phyloP scores from a whole-genome alignment of 352 stramenopile genomes.

The Pythium aquatile region DNA sequence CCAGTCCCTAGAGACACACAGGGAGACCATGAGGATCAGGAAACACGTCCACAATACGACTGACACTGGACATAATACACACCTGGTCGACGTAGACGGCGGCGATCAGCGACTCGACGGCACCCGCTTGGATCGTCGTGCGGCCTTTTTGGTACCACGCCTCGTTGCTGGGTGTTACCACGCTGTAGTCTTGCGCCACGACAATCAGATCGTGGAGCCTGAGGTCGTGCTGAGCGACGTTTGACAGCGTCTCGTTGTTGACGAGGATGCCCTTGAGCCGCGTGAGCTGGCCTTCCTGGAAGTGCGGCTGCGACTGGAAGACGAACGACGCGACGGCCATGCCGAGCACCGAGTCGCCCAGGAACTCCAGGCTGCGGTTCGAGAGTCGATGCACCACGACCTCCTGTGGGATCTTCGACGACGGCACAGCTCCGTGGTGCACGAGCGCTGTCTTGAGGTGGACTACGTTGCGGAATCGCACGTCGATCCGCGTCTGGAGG shows the following conservation, averaged over 20 bases:
- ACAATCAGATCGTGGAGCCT: slow-evolving; percentile 62
- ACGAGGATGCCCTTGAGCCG: slow-evolving; percentile 63
- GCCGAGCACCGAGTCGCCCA: slow-evolving; percentile 76
- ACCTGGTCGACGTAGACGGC: slow-evolving; percentile 78
- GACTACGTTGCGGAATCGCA: slow-evolving; percentile 56
- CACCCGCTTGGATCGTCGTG: slow-evolving; percentile 70
- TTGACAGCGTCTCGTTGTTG: slow-evolving; percentile 73
- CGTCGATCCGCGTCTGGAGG: slow-evolving; percentile 57
- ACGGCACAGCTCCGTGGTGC: slow-evolving; percentile 67
- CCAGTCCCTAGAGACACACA: slow-evolving; percentile 41
- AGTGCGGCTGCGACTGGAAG: slow-evolving; percentile 67
- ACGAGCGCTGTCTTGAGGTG: slow-evolving; percentile 70
- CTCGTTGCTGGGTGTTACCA: slow-evolving; percentile 26
- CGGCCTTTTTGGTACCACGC: slow-evolving; percentile 46
- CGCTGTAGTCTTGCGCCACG: slow-evolving; percentile 45
- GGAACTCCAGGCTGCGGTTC: slow-evolving; percentile 82
- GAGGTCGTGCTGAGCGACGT: slow-evolving; percentile 59
- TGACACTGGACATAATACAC: not conserved
- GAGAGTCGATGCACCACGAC: slow-evolving; percentile 61
- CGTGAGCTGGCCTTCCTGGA: slow-evolving; percentile 80
- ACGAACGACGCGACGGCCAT: slow-evolving; percentile 58
- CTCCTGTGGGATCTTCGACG: slow-evolving; percentile 34
- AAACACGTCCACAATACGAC: not conserved
- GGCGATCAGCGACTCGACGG: slow-evolving; percentile 75
- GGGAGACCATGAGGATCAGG: not conserved